Conservation (phyloP, 179 eudicot species). For the Spinacia oleracea region DNA sequence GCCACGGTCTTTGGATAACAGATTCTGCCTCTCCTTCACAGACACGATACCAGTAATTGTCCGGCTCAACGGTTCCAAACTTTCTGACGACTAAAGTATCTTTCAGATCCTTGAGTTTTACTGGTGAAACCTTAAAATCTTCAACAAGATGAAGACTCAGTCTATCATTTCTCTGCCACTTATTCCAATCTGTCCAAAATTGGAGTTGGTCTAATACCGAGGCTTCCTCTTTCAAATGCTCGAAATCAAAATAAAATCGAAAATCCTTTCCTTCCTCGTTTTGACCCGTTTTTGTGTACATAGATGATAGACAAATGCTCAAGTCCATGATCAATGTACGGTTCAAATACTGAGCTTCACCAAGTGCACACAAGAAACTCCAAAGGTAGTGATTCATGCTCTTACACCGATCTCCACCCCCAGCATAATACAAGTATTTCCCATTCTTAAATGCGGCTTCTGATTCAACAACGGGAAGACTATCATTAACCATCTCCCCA, state of each 20-base stretch:
- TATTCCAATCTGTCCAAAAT: slow-evolving; percentile 85
- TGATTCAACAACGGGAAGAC: slow-evolving; percentile 76
- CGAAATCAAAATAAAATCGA: slow-evolving; percentile 86
- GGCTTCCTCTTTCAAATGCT: slow-evolving; percentile 86
- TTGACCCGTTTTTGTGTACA: slow-evolving; percentile 58
- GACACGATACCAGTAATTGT: slow-evolving; percentile 93
- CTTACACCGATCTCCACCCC: slow-evolving; percentile 95
- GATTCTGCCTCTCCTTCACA: slow-evolving; percentile 95
- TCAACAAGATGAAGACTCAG: slow-evolving; percentile 69
- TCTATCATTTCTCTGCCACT: slow-evolving; percentile 67
- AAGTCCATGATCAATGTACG: slow-evolving; percentile 88
- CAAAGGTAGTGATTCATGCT: slow-evolving; percentile 88
- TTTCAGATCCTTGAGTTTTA: slow-evolving; percentile 65
- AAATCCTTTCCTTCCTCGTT: slow-evolving; percentile 96
- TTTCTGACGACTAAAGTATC: slow-evolving; percentile 80
- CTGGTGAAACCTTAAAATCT: slow-evolving; percentile 71
- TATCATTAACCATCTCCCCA: slow-evolving; percentile 76
- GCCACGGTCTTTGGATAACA: slow-evolving; percentile 90
- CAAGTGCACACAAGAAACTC: slow-evolving; percentile 93
- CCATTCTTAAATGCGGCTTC: slow-evolving; percentile 64
- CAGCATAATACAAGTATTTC: slow-evolving; percentile 65
- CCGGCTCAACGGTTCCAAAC: slow-evolving; percentile 85
- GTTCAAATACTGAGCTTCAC: slow-evolving; percentile 95
- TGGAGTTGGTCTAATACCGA: slow-evolving; percentile 77
- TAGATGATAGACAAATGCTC: slow-evolving; percentile 74